Base-by-base conservation (phyloP, 345 rosid species). In the Capsella bursapastoris region DNA sequence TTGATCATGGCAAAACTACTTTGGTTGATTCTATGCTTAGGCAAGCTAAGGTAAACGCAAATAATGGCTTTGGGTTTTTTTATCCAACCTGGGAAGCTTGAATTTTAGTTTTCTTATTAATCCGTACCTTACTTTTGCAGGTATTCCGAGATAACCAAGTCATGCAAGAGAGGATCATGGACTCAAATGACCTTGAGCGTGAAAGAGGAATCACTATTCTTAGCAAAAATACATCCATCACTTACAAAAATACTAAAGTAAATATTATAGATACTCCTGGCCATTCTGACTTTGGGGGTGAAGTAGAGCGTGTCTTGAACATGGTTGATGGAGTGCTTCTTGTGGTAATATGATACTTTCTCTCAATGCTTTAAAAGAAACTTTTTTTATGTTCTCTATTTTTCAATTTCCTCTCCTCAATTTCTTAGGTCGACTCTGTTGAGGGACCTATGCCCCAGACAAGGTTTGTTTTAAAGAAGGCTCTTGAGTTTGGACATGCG, bases 361-460 rank as follows among this genome's bases (percentile, higher is more conserved):
- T 58, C 60, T 70, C 64, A 10, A 12, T 55, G 51, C 52, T 38
- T 38, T 58, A 25, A 11, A 49, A 5, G 50, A 6, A 48, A 12
- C 43, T 64, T 57, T 57, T 41, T 64, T 45, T 22, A 1, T 41
- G 64, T 18, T 50, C 22, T 43, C 14, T 18, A 31, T 28, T 34
- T 66, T 71, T 72, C 44, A 64, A 43, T 48, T 64, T 49, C n/a
- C n/a, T 31, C 0, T 13, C 29, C 10, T 66, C 41, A 2, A 22
- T 44, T 27, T 65, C 68, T 47, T 76, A 94, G 98, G 92, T 95
- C 59, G 99, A 95, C 83, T 95, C 99, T 76, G 99, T 91, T 64
- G 99, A 95, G 83, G 97, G 99, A 70, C 99, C 99, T 48, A 95
- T 91, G 99, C 99, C 99, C 0, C 99, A 91, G 77, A 95, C 99